Base-by-base conservation (phyloP, 2,329 filamentous ascomycete species). In the Huntiella decipiens region DNA sequence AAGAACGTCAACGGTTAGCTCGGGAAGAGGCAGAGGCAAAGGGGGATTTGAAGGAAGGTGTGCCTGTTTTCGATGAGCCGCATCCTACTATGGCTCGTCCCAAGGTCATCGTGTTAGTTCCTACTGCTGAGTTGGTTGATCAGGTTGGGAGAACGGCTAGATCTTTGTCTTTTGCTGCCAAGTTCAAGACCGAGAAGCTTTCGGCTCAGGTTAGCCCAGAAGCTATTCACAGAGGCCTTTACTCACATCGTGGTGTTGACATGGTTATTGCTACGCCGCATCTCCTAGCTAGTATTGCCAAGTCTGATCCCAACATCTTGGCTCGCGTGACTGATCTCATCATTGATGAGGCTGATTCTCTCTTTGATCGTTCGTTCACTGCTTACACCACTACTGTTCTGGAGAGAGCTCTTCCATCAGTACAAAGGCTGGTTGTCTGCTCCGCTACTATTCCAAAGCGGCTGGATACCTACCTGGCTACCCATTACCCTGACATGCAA, bases 401-500 rank as follows among this genome's bases (percentile, higher is more conserved):
- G 52, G 83, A 93, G 56, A 80, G 82, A 49, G 74, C 80, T 1
- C 71, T 77, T 5, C 85, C 88, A 0, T 91, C 85, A 0, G 64
- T 96, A 40, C 75, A 84, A 56, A 83, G 94, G 58, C 70, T 98
- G 17, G 71, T 98, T 40, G 74, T 96, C 52, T 98, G 91, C 66
- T 96, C 88, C 3, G 91, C 91, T 44, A 98, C 91, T 4, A 96
- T 98, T 51, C 91, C 92, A 2, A 76, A 80, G 52, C 83, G 82
- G 54, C 73, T 98, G 13, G 91, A 98, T 64, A 79, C 74, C 53
- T 85, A 82, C 59, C 71, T 98, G n/a, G 74, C 75, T 44, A 74
- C 76, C 51, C 78, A 79, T 52, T 95, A 87, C 60, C 88, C 91
- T 0, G 70, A 82, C 54, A 85, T 93, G 63, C 67, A 70, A 39